Percentiles rank a stretch among this genome's conserved stretches.
phyloP scores from a whole-genome alignment of 2,329 filamentous ascomycete genomes.

The Cercospora citrullina region DNA sequence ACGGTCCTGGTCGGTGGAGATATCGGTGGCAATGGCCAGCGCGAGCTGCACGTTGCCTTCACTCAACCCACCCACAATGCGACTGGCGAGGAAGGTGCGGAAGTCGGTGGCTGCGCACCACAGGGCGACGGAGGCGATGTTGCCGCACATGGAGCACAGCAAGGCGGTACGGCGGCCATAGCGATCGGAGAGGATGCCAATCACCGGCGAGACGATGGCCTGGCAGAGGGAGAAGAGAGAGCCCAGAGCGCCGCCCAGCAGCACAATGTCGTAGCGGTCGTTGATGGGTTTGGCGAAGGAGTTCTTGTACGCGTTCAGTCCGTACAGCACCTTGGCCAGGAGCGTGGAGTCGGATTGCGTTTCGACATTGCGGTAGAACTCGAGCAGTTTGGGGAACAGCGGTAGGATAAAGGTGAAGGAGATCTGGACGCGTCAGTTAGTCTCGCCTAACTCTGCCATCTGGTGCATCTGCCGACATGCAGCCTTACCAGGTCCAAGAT shows the following conservation, averaged over 20 bases:
- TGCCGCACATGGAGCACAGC: constrained; percentile 87
- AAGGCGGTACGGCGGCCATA: constrained; percentile 85
- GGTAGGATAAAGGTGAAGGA: constrained; percentile 98
- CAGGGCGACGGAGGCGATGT: constrained; percentile 87
- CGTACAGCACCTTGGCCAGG: constrained; percentile 75
- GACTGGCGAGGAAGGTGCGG: constrained; percentile 89
- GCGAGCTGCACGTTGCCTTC: constrained; percentile 97
- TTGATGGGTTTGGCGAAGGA: constrained; percentile 90
- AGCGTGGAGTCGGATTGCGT: constrained; percentile 60
- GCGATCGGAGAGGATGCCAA: constrained; percentile 82
- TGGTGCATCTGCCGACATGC: background rate
- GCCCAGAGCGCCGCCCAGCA: constrained; percentile 88
- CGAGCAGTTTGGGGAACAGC: constrained; percentile 89
- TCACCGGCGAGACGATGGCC: constrained; percentile 86
- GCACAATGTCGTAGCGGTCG: constrained; percentile 92
- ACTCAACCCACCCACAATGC: constrained; percentile 86
- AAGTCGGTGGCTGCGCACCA: constrained; percentile 96
- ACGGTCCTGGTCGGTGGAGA: constrained; percentile 80
- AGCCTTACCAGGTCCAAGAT: constrained; percentile 30
- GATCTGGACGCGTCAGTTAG: constrained; percentile 59
- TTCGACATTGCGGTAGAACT: constrained; percentile 91
- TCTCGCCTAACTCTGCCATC: background rate
- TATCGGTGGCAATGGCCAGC: constrained; percentile 93
- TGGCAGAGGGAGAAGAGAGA: constrained; percentile 93
- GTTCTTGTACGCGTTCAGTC: constrained; percentile 92